phyloP scores from a whole-genome alignment of 2,329 filamentous ascomycete species.

The Drechslerella coelobrocha region DNA sequence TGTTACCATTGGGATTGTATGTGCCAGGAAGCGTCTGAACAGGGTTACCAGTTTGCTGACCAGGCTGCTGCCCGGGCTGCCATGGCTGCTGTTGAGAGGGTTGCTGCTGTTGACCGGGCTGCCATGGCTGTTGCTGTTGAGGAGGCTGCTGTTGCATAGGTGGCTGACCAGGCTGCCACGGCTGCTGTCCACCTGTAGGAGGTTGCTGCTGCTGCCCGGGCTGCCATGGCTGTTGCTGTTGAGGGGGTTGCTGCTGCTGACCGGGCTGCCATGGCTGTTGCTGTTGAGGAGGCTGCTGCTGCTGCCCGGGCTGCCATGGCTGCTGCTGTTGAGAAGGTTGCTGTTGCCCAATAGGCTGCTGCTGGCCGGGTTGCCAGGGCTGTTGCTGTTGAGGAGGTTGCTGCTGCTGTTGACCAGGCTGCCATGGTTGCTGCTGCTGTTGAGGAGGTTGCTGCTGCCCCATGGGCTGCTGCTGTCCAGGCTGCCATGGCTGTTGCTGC shows the following conservation, averaged over 20 bases:
- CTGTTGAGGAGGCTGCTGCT: conserved; percentile 15
- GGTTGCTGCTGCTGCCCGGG: background rate
- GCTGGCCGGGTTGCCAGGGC: conserved; percentile 9
- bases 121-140: conserved; percentile 1
- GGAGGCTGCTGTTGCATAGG: conserved; percentile 7
- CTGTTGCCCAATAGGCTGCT: background rate
- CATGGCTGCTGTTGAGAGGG: conserved; percentile 6
- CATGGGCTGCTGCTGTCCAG: background rate
- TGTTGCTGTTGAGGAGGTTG: conserved; percentile 6
- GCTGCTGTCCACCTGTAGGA: background rate
- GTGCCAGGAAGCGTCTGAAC: conserved; percentile 18
- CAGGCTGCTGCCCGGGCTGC: conserved; percentile 7
- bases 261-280: conserved; percentile 4
- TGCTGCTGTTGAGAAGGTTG: conserved; percentile 7
- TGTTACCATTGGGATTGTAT: conserved; percentile 20
- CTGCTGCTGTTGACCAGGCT: conserved; percentile 19
- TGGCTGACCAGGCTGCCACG: conserved; percentile 7
- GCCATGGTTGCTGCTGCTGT: conserved; percentile 19
- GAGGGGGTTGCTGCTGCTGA: conserved; percentile 4
- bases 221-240: conserved; percentile 13
- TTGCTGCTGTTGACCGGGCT: conserved; percentile 16
- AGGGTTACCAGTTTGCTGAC: background rate
- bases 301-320: conserved; percentile 1
- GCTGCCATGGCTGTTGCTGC: conserved; percentile 18
- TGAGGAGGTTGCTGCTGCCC: conserved; percentile 1